phyloP scores from a whole-genome alignment of 768 basidiomycete genomes.

The Amanita muscaria region DNA sequence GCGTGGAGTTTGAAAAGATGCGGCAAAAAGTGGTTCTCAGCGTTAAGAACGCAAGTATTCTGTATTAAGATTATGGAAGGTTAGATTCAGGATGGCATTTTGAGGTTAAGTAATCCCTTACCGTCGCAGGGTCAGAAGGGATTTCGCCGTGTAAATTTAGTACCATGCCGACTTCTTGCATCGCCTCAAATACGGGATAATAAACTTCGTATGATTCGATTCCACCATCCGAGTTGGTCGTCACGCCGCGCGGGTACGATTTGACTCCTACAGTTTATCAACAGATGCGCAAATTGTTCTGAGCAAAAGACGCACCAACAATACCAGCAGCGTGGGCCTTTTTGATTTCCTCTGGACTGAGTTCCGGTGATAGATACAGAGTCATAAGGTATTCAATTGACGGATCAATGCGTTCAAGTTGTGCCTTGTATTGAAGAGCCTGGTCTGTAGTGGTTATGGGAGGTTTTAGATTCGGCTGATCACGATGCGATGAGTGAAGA shows the following conservation, averaged over 20 bases:
- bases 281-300: neutral
- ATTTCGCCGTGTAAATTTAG: constrained; percentile 96
- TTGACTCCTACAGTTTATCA: constrained; percentile 58
- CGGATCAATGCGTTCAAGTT: constrained; percentile 68
- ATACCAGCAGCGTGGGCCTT: constrained; percentile 85
- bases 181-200: constrained; percentile 87
- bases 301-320: constrained; percentile 32
- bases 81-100: too few species aligned
- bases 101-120: constrained; percentile 22
- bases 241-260: constrained; percentile 95
- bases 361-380: constrained; percentile 84
- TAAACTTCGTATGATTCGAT: constrained; percentile 94
- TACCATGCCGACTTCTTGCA: constrained; percentile 91
- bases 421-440: constrained; percentile 72
- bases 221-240: constrained; percentile 92
- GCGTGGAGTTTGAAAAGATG: constrained; percentile 77
- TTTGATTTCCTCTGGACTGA: constrained; percentile 84
- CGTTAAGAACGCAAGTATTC: constrained; percentile 91
- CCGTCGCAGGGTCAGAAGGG: constrained; percentile 66
- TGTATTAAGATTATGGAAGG: too few species aligned
- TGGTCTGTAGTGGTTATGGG: constrained; percentile 77
- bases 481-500: constrained; percentile 8
- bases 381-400: constrained; percentile 89
- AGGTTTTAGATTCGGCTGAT: constrained; percentile 85
- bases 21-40: constrained; percentile 82